These are phyloP conservation scores for Cytospora leucostoma DNA, from an alignment of 2,329 filamentous ascomycete species.

Conservation along the genomic window DNA sequence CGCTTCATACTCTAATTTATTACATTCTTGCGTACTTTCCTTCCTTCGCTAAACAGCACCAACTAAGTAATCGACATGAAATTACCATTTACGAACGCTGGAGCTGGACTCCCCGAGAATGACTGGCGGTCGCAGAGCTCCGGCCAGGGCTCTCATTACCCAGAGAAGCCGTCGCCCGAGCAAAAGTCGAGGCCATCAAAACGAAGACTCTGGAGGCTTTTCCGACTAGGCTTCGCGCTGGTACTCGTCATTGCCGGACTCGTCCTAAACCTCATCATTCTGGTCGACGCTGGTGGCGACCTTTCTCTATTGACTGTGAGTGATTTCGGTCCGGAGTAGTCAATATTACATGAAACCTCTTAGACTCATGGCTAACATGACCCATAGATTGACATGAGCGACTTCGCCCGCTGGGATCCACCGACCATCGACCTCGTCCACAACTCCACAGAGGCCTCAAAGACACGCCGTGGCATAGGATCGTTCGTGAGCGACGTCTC, in stretches of 20 bases:
- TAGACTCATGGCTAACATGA: not conserved
- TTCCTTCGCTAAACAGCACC: not conserved
- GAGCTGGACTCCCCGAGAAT: constrained; percentile 1
- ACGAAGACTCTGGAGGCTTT: constrained; percentile 20
- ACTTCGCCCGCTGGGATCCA: constrained; percentile 22
- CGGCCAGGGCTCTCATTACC: not conserved
- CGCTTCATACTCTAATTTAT: not conserved
- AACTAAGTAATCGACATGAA: not conserved
- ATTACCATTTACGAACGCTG: not conserved
- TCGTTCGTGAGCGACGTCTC: constrained; percentile 11
- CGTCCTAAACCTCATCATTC: constrained; percentile 25
- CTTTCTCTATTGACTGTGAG: constrained; percentile 24
- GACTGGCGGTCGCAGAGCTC: constrained; percentile 11
- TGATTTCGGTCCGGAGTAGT: not conserved
- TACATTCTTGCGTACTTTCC: not conserved
- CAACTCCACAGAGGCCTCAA: constrained; percentile 18
- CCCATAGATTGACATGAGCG: constrained; percentile 25
- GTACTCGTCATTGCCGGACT: constrained; percentile 20
- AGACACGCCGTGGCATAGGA: constrained; percentile 18
- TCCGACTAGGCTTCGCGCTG: constrained; percentile 17
- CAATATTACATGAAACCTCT: not conserved
- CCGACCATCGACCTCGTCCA: constrained; percentile 21
- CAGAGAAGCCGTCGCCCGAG: not conserved
- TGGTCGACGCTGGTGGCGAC: constrained; percentile 20
- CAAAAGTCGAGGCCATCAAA: constrained; percentile 6